Evolutionary conservation across 176 grass and related monocot genomes (phyloP).

Genomic region (Phoenix roebelenii): DNA sequence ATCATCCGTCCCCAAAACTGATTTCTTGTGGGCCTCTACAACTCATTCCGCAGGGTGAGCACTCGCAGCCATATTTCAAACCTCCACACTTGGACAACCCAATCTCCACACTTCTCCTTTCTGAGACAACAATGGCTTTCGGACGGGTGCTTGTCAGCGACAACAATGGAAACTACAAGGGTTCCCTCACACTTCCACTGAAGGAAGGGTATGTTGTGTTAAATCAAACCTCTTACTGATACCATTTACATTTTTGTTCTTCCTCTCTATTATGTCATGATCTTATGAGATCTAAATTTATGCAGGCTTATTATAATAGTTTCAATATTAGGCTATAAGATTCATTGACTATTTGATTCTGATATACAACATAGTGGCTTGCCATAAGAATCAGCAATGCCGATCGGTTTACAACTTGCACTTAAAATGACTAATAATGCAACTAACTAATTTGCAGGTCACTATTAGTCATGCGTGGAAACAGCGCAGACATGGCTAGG

Average conservation of each 20-base stretch:
- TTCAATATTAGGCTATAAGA: too few relatives aligned
- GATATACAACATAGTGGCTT: too few relatives aligned
- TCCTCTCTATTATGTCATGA: too few relatives aligned
- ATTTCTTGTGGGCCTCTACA: too few relatives aligned
- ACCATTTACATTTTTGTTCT: too few relatives aligned
- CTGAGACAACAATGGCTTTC: slow-evolving; percentile 81
- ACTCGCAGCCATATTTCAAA: slow-evolving; percentile 94
- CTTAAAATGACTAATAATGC: background rate
- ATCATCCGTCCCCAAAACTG: too few relatives aligned
- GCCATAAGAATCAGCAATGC: too few relatives aligned
- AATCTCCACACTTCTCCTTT: slow-evolving; percentile 86
- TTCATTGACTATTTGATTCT: too few relatives aligned
- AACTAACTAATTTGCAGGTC: slow-evolving; percentile 39
- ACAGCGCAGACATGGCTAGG: slow-evolving; percentile 11
- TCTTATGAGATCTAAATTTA: too few relatives aligned
- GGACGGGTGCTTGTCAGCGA: slow-evolving; percentile 81
- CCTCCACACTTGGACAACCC: slow-evolving; percentile 97
- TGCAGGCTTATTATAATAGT: too few relatives aligned
- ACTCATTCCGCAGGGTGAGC: slow-evolving; percentile 55
- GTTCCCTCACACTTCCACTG: slow-evolving; percentile 65
- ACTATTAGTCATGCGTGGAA: slow-evolving; percentile 19
- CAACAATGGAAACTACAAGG: slow-evolving; percentile 93
- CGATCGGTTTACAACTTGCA: too few relatives aligned
- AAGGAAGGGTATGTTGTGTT: slow-evolving; percentile 62
- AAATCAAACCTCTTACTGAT: too few relatives aligned